Conservation (phyloP, 805 yeast genomes). For the Hanseniaspora hatyaiensis region DNA sequence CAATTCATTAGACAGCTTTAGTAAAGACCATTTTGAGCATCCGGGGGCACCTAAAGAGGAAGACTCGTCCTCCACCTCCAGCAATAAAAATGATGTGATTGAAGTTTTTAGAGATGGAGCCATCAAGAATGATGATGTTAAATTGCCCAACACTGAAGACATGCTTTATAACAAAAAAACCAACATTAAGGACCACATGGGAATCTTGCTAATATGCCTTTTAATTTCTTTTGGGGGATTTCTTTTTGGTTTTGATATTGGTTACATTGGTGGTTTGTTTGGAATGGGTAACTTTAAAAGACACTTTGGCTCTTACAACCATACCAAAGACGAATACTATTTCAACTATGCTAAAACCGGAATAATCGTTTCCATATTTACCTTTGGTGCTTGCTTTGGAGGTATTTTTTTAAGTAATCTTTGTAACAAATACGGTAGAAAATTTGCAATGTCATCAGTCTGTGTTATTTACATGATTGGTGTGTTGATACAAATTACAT, state of each 20-base stretch:
- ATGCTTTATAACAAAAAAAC: constrained; percentile 18
- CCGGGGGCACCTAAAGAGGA: background rate
- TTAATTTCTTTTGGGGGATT: constrained; percentile 32
- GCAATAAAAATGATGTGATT: background rate
- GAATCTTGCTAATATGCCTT: constrained; percentile 27
- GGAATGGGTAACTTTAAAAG: constrained; percentile 42
- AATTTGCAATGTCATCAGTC: constrained; percentile 47
- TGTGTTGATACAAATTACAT: constrained; percentile 46
- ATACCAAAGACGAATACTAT: constrained; percentile 27
- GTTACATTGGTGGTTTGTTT: constrained; percentile 66
- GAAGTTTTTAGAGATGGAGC: constrained; percentile 1
- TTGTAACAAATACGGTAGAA: constrained; percentile 57
- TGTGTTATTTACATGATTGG: constrained; percentile 58
- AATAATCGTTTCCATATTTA: constrained; percentile 49
- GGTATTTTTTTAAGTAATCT: constrained; percentile 47
- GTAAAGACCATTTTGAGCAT: constrained; percentile 1
- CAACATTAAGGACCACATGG: constrained; percentile 29
- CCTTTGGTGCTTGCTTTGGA: constrained; percentile 67
- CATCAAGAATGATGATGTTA: background rate
- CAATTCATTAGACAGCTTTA: no score
- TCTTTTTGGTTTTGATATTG: constrained; percentile 71
- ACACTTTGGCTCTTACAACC: constrained; percentile 43
- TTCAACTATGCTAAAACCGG: constrained; percentile 47
- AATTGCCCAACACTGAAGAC: constrained; percentile 4
- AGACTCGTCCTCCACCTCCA: background rate